phyloP scores from a whole-genome alignment of 1,139 yeast species.

The Hansenula lynferdii region DNA sequence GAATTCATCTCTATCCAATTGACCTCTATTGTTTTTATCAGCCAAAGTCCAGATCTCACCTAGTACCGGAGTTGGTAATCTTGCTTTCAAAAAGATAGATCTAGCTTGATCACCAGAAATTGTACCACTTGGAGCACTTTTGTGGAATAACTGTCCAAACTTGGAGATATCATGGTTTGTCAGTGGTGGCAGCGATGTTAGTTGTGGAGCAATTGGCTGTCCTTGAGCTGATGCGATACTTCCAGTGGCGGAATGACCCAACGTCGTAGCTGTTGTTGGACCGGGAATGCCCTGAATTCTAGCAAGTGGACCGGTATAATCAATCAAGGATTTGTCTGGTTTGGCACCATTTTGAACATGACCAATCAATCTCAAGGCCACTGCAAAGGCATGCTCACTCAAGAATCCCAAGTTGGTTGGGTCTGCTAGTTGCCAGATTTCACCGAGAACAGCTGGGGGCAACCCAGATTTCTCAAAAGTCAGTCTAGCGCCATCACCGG shows the following conservation, averaged over 20 bases:
- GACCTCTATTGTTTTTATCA: constrained; percentile 72
- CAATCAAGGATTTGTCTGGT: constrained; percentile 46
- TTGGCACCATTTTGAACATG: constrained; percentile 75
- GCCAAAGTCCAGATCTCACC: constrained; percentile 90
- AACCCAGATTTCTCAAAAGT: constrained; percentile 85
- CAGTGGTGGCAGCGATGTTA: constrained; percentile 48
- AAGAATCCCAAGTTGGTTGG: constrained; percentile 79
- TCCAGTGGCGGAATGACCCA: constrained; percentile 10
- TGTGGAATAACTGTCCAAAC: constrained; percentile 70
- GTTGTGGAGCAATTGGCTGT: constrained; percentile 22
- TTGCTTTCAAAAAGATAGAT: constrained; percentile 83
- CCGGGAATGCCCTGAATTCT: constrained; percentile 35
- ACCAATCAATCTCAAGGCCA: constrained; percentile 87
- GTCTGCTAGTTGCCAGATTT: constrained; percentile 93
- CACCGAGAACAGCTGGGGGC: constrained; percentile 74
- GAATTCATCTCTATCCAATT: constrained; percentile 67
- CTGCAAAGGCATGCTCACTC: constrained; percentile 75
- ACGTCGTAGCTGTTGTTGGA: constrained; percentile 22
- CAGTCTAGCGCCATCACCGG: constrained; percentile 87
- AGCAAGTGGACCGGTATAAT: constrained; percentile 55
- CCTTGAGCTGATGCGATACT: constrained; percentile 8
- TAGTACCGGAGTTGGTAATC: constrained; percentile 66
- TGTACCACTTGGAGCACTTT: constrained; percentile 54
- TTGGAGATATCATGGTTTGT: constrained; percentile 61
- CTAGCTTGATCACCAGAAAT: constrained; percentile 77